Evolutionary conservation across 2,329 filamentous ascomycete species (phyloP).

Genomic region (Phoma sp.): DNA sequence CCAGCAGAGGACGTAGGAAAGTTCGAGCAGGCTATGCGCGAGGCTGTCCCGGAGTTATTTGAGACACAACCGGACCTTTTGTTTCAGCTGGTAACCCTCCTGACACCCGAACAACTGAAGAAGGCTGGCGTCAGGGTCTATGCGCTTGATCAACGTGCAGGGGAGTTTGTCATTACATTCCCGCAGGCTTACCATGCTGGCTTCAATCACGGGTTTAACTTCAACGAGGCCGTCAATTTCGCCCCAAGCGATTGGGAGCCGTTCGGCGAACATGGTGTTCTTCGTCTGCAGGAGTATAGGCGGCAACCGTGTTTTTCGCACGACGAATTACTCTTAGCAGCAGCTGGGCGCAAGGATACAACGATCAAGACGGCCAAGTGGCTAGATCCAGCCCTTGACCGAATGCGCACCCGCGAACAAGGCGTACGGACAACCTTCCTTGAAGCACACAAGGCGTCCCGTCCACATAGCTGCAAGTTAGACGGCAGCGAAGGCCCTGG

Average conservation of each 20-base stretch:
- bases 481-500: conserved; percentile 60
- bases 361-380: conserved; percentile 93
- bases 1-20: conserved; percentile 92
- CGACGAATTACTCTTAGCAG: conserved; percentile 91
- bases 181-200: conserved; percentile 97
- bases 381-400: conserved; percentile 85
- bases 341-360: conserved; percentile 75
- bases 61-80: conserved; percentile 95
- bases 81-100: conserved; percentile 95
- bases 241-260: conserved; percentile 95
- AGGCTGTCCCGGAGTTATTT: conserved; percentile 94
- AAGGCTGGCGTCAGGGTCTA: conserved; percentile 94
- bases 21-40: conserved; percentile 93
- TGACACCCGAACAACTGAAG: conserved; percentile 90
- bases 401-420: conserved; percentile 77
- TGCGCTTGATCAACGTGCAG: conserved; percentile 93
- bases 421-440: conserved; percentile 73
- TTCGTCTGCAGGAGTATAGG: conserved; percentile 84
- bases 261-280: conserved; percentile 84
- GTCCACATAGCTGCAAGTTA: conserved; percentile 47
- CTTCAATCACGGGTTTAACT: conserved; percentile 98
- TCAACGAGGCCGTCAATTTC: conserved; percentile 99
- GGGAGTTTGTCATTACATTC: conserved; percentile 95
- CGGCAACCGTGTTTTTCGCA: conserved; percentile 97
- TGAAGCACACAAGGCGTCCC: conserved; percentile 65